These are phyloP conservation scores for Colletotrichum karsti DNA, from an alignment of 2,329 filamentous ascomycete genomes.

Conservation along the genomic window DNA sequence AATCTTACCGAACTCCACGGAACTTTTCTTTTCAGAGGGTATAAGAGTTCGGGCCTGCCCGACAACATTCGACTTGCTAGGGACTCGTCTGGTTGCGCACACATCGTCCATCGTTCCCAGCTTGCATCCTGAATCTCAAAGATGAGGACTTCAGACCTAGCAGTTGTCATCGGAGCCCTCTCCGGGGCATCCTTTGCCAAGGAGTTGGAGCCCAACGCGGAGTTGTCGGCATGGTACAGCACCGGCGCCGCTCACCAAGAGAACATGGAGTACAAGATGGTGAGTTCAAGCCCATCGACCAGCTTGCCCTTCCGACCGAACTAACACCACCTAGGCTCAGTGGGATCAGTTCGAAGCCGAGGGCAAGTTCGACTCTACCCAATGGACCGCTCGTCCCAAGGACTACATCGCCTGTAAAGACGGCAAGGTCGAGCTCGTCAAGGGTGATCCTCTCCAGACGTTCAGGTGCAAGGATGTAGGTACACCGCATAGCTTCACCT, in stretches of 20 bases:
- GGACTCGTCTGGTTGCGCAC: no score
- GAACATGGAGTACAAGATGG: conserved; percentile 30
- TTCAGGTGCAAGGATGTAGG: conserved; percentile 49
- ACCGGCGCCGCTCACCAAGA: conserved; percentile 29
- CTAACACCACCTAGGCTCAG: conserved; percentile 32
- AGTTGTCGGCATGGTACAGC: conserved; percentile 28
- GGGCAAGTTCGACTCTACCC: conserved; percentile 42
- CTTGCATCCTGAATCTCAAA: not conserved
- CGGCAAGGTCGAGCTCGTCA: conserved; percentile 48
- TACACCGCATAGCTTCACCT: not conserved
- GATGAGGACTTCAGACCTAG: conserved; percentile 4
- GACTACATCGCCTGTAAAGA: conserved; percentile 42
- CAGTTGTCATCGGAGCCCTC: not conserved
- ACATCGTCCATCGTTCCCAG: not conserved
- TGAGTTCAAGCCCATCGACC: not conserved
- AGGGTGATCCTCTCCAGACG: conserved; percentile 50
- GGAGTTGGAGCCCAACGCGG: conserved; percentile 29
- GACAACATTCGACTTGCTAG: no score
- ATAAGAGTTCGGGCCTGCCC: no score
- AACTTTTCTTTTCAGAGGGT: no score
- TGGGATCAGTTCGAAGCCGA: conserved; percentile 42
- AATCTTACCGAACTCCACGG: no score
- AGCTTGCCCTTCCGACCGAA: fast-evolving
- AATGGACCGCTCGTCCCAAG: conserved; percentile 36
- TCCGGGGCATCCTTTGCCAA: conserved; percentile 15